A percentile compares a stretch with the other conserved stretches of the same genome.
phyloP scores from a whole-genome alignment of 768 basidiomycete genomes.

The Flagelloscypha sp. region DNA sequence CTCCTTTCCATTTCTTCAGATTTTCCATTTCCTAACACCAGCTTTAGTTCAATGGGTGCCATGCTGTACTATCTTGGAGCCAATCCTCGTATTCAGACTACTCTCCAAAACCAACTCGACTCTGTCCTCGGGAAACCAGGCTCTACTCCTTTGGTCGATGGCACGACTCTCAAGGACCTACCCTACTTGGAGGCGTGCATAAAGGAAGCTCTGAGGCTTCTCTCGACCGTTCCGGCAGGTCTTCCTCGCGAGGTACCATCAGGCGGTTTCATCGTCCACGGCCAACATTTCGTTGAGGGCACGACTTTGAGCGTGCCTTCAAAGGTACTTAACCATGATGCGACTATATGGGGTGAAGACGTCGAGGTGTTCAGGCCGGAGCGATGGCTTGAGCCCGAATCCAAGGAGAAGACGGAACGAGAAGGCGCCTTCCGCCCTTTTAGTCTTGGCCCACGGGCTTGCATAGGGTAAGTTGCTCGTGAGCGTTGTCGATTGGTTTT shows the following conservation, averaged over 20 bases:
- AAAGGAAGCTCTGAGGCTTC: slow-evolving; percentile 53
- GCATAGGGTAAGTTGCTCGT: slow-evolving; percentile 34
- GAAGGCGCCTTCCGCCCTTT: slow-evolving; percentile 63
- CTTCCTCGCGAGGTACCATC: slow-evolving; percentile 49
- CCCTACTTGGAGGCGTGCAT: slow-evolving; percentile 55
- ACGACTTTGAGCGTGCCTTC: slow-evolving; percentile 48
- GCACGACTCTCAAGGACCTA: slow-evolving; percentile 42
- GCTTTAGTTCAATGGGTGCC: slow-evolving; percentile 51
- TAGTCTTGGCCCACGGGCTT: slow-evolving; percentile 52
- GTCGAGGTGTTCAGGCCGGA: slow-evolving; percentile 47
- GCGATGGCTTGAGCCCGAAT: slow-evolving; percentile 50
- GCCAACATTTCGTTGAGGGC: slow-evolving; percentile 39
- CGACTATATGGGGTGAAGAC: slow-evolving; percentile 48
- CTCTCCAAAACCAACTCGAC: slow-evolving; percentile 55
- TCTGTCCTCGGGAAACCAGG: slow-evolving; percentile 37
- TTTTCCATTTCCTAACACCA: not conserved
- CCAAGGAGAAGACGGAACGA: slow-evolving; percentile 33
- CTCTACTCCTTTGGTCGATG: slow-evolving; percentile 37
- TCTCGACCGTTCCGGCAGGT: slow-evolving; percentile 55
- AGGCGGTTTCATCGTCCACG: slow-evolving; percentile 34
- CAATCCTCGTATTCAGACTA: slow-evolving; percentile 39
- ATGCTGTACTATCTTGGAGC: slow-evolving; percentile 55
- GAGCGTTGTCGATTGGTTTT: too few species aligned
- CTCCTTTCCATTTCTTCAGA: slow-evolving; percentile 8
- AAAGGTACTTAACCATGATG: slow-evolving; percentile 51